A percentile compares a stretch with the other conserved stretches of the same genome.
phyloP scores from a whole-genome alignment of 169 alveolate genomes.

The Plasmodium adleri region DNA sequence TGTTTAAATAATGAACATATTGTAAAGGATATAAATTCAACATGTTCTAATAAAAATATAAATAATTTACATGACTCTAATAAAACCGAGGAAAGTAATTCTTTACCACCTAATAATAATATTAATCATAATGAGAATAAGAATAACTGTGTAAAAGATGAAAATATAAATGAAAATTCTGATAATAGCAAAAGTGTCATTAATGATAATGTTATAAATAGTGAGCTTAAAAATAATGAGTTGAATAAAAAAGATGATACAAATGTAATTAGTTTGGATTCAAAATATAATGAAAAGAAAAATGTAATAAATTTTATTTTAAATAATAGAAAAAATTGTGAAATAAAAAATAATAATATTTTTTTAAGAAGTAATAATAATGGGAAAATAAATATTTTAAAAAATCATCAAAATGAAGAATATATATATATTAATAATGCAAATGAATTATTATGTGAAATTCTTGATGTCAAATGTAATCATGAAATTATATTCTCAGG shows the following conservation, averaged over 20 bases:
- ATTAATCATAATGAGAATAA: neutral
- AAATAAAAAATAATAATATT: constrained; percentile 26
- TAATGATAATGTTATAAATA: neutral
- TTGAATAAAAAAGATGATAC: neutral
- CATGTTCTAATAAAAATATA: neutral
- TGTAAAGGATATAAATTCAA: neutral
- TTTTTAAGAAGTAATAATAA: constrained; percentile 20
- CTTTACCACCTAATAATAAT: neutral
- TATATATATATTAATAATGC: constrained; percentile 31
- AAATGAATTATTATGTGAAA: constrained; percentile 57
- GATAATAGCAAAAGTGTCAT: neutral
- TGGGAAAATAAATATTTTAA: constrained; percentile 53
- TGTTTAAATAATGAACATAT: neutral
- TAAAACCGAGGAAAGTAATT: neutral
- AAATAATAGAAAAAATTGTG: constrained; percentile 23
- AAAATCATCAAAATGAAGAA: constrained; percentile 18
- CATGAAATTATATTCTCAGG: constrained; percentile 67
- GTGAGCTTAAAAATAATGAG: neutral
- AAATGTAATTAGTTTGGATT: too few species aligned
- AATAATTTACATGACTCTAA: constrained; percentile 3
- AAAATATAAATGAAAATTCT: neutral
- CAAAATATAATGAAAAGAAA: constrained; percentile 16
- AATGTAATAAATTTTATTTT: constrained; percentile 50
- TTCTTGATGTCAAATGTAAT: constrained; percentile 37
- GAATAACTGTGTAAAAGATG: neutral